phyloP scores from a whole-genome alignment of 2,329 filamentous ascomycete species.

The Apiospora saccharicola region DNA sequence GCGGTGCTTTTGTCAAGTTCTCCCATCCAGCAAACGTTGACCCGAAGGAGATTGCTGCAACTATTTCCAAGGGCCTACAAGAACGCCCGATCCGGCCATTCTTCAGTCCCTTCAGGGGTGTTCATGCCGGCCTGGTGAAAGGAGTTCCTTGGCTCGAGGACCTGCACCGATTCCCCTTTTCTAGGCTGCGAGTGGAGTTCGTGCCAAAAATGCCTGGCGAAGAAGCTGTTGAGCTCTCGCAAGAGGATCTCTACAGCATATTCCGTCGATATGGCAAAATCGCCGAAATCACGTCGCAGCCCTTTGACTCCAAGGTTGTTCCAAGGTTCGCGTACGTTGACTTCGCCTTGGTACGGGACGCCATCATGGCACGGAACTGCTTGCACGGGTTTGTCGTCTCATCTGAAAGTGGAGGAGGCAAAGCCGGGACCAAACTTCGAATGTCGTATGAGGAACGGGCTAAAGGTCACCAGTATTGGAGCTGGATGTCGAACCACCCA shows the following conservation, averaged over 20 bases:
- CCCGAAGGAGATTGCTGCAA: conserved; percentile 64
- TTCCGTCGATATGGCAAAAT: conserved; percentile 93
- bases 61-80: conserved; percentile 68
- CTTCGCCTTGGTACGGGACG: conserved; percentile 75
- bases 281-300: conserved; percentile 81
- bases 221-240: conserved; percentile 78
- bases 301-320: conserved; percentile 83
- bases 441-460: conserved; percentile 84
- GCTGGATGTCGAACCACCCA: conserved; percentile 87
- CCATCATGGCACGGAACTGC: conserved; percentile 91
- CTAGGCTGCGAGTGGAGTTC: conserved; percentile 83
- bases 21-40: conserved; percentile 46
- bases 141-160: conserved; percentile 96
- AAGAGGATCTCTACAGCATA: conserved; percentile 85
- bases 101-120: conserved; percentile 83
- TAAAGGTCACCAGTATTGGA: conserved; percentile 80
- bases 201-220: conserved; percentile 75
- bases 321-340: conserved; percentile 84
- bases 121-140: conserved; percentile 76
- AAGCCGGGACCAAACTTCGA: conserved; percentile 77
- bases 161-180: conserved; percentile 80
- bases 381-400: conserved; percentile 82
- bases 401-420: conserved; percentile 76
- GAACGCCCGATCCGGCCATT: conserved; percentile 81
- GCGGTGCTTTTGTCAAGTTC: conserved; percentile 83